Conservation (phyloP, 129 eudicot species). For the Silybum marianum region DNA sequence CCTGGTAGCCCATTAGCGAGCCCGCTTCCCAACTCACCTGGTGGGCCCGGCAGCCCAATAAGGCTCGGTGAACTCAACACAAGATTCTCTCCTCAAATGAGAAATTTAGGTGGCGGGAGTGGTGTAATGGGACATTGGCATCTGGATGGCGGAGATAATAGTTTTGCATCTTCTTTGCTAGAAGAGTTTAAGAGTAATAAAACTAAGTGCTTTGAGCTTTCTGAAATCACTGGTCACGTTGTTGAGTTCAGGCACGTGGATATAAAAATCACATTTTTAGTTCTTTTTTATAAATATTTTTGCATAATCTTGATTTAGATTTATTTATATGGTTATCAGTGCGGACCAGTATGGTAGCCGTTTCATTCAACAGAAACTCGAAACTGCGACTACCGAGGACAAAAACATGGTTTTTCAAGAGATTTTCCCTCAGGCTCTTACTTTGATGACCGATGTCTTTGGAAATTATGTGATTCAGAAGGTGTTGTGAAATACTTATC, state of each 20-base stretch:
- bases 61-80: constrained; percentile 73
- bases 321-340: constrained; percentile 42
- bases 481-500: constrained; percentile 43
- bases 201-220: constrained; percentile 80
- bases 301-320: background rate
- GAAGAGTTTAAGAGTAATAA: constrained; percentile 98
- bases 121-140: constrained; percentile 83
- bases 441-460: constrained; percentile 93
- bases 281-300: background rate
- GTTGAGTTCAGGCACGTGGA: constrained; percentile 81
- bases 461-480: constrained; percentile 93
- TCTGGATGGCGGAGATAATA: constrained; percentile 59
- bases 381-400: constrained; percentile 82
- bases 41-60: constrained; percentile 89
- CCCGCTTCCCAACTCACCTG: constrained; percentile 77
- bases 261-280: background rate
- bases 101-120: constrained; percentile 63
- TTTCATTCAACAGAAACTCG: constrained; percentile 91
- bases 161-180: constrained; percentile 69
- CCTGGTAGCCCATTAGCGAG: constrained; percentile 88
- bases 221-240: constrained; percentile 84
- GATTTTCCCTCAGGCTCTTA: constrained; percentile 81
- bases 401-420: constrained; percentile 85
- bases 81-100: constrained; percentile 67
- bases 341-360: constrained; percentile 97